A percentile compares a stretch with the other conserved stretches of the same genome.
Conservation (phyloP, 257 asterid species). For the Solanum peruvianum region DNA sequence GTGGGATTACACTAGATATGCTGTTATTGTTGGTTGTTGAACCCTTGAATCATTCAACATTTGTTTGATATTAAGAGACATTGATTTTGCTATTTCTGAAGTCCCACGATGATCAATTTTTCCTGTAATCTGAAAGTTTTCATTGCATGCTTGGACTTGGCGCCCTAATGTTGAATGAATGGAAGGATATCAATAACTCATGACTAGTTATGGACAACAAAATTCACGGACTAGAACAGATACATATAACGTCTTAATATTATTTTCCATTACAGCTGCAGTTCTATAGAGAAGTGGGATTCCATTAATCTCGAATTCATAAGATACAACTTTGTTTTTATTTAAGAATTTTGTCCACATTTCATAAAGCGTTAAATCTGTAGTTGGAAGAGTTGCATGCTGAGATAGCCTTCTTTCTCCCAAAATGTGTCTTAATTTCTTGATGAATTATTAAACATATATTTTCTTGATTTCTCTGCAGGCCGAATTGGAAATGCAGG, state of each 20-base stretch:
- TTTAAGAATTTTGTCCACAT: background rate
- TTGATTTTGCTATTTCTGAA: background rate
- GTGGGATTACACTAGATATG: background rate
- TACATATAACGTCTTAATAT: background rate
- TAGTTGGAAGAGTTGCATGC: background rate
- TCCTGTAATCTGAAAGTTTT: background rate
- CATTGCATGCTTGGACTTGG: background rate
- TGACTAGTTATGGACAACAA: background rate
- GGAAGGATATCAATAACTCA: background rate
- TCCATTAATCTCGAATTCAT: background rate
- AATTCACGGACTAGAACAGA: background rate
- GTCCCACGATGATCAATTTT: background rate
- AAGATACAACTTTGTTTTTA: background rate
- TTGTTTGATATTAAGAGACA: background rate
- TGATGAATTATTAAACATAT: background rate
- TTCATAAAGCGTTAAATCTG: background rate
- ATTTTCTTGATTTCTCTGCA: conserved; percentile 17
- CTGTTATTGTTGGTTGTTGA: background rate
- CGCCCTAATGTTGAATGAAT: background rate
- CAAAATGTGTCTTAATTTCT: background rate
- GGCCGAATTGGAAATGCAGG: conserved; percentile 97
- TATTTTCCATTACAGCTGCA: background rate
- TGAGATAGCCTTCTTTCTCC: background rate
- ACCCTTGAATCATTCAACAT: background rate
- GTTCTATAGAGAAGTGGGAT: background rate